Evolutionary conservation across 2,329 filamentous ascomycete species (phyloP), one percentile per base, ranked within the genome.

Genomic region (Hymenoscyphus fraxineus): DNA sequence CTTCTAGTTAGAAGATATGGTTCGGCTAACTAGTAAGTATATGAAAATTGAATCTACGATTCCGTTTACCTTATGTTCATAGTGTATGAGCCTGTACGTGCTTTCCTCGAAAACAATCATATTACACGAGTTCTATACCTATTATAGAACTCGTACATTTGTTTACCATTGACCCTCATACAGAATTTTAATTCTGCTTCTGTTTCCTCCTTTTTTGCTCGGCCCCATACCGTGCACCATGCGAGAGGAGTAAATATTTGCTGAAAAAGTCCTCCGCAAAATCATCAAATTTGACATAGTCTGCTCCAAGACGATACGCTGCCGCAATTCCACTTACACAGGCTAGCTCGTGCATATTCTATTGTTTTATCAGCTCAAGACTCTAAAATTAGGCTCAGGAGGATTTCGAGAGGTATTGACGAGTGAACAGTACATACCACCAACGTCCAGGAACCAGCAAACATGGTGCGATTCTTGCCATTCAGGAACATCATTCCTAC

Each of bases 271-370:
- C 76, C 65, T 80, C 77, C 0, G 79, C 80, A 67, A 82, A 75
- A 77, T 82, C 78, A 71, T 89, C 85, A 15, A 89, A 80, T 65
- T 83, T 83, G 1, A 80, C 78, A 70, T 91, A 91, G 1, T 81
- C 78, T 0, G 88, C 89, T 0, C 89, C 89, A 0, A 91, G 78
- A 58, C 85, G 83, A 62, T 89, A 89, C 0, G 88, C 89, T 1
- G 88, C 89, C 3, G 88, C 86, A 58, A 91, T 89, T 0, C 89
- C 88, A 63, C 83, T 86, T 59, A 92, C 87, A 64, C 87, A 87
- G 1, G 89, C 89, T 10, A 90, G 80, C 71, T 92, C 89, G 69
- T 92, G 86, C 70, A 86, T 86, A 67, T 88, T 88, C 84, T 84
- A 64, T 9, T 51, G 16, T 4, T 78, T 78, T 71, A 47, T 16